phyloP scores from a whole-genome alignment of 208 protist genomes.

The Leptomonas seymouri region DNA sequence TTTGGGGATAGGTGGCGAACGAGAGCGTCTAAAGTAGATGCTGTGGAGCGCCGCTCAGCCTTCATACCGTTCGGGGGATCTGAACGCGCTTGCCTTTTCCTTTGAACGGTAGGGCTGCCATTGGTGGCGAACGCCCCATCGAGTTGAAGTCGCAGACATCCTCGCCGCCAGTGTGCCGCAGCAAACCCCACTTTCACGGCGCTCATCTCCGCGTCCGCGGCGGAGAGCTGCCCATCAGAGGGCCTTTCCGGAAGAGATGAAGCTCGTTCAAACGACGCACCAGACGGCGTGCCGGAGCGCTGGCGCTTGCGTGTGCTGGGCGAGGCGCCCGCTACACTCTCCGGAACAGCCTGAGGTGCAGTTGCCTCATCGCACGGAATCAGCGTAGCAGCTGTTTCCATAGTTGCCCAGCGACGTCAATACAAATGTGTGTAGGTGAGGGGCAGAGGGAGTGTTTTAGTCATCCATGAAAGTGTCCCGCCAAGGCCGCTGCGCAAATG shows the following conservation, averaged over 20 bases:
- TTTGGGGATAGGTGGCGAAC: slow-evolving; percentile 13
- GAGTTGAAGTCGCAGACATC: slow-evolving; percentile 13
- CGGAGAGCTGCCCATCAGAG: no score
- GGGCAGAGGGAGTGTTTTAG: no score
- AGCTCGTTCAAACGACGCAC: neutral
- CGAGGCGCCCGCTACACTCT: neutral
- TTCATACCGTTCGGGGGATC: neutral
- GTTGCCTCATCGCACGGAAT: neutral
- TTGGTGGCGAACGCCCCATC: neutral
- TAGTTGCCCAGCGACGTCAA: no score
- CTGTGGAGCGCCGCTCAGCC: no score
- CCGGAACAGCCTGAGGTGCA: neutral
- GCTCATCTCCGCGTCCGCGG: neutral
- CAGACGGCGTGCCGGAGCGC: slow-evolving; percentile 1
- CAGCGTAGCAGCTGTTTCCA: neutral
- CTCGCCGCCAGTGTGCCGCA: slow-evolving; percentile 31
- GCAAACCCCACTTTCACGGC: slow-evolving; percentile 9
- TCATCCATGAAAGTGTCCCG: no score
- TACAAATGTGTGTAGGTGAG: no score
- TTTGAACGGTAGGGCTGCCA: neutral
- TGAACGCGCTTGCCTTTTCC: neutral
- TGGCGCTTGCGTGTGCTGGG: slow-evolving; percentile 1
- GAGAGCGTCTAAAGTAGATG: neutral
- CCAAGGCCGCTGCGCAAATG: no score
- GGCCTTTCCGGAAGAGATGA: neutral